Percentiles rank a stretch among this genome's conserved stretches.
These are phyloP conservation scores for Xylogone sp. DNA, from an alignment of 2,329 filamentous ascomycete genomes.

Conservation along the genomic window DNA sequence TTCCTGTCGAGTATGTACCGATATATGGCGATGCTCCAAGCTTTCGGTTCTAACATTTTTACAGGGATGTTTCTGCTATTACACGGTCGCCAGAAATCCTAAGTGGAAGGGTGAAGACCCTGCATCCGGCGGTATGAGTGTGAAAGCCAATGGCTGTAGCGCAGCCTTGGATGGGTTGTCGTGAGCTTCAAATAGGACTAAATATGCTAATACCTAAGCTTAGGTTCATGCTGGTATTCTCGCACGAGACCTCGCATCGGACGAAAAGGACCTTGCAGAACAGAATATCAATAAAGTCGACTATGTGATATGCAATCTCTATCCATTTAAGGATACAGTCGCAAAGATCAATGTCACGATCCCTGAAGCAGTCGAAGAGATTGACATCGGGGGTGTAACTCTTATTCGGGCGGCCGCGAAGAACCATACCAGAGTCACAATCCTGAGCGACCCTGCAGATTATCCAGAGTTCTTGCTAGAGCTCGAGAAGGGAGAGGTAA, in stretches of 20 bases:
- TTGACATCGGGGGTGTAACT: slow-evolving; percentile 97
- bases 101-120: slow-evolving; percentile 86
- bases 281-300: slow-evolving; percentile 95
- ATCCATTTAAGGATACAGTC: slow-evolving; percentile 98
- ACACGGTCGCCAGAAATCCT: slow-evolving; percentile 98
- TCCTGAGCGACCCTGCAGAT: slow-evolving; percentile 89
- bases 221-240: slow-evolving; percentile 69
- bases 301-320: slow-evolving; percentile 96
- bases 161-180: background rate
- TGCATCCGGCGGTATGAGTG: slow-evolving; percentile 84
- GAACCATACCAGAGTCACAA: slow-evolving; percentile 94
- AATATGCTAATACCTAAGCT: background rate
- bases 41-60: background rate
- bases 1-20: slow-evolving; percentile 79
- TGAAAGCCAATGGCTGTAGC: slow-evolving; percentile 36
- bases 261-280: slow-evolving; percentile 94
- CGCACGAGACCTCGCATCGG: slow-evolving; percentile 87
- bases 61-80: slow-evolving; percentile 92
- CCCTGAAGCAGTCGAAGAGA: slow-evolving; percentile 95
- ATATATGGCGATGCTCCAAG: background rate
- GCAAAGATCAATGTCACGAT: slow-evolving; percentile 97
- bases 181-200: background rate
- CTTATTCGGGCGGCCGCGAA: slow-evolving; percentile 95
- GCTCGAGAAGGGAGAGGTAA: slow-evolving; percentile 81
- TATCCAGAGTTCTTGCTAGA: slow-evolving; percentile 93